These are phyloP conservation scores for Turnera subulata DNA, from an alignment of 345 rosid species.

Conservation along the genomic window DNA sequence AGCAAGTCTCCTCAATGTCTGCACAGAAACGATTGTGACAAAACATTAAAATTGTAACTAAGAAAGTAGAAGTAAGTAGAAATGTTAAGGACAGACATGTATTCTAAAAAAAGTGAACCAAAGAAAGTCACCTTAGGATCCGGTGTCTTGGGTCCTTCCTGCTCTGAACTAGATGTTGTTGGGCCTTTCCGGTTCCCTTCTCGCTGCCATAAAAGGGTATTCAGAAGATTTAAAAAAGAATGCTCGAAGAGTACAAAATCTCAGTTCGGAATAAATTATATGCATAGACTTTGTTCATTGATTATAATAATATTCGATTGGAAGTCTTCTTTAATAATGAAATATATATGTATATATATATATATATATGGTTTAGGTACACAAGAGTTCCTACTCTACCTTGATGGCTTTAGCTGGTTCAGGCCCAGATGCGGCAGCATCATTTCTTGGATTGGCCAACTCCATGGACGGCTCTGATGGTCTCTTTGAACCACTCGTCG, in stretches of 20 bases:
- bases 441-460: slow-evolving; percentile 28
- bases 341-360: too few species aligned
- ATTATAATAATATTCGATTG: too few species aligned
- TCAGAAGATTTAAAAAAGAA: slow-evolving; percentile 1
- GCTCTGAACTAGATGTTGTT: slow-evolving; percentile 34
- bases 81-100: neutral
- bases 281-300: neutral
- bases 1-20: slow-evolving; percentile 95
- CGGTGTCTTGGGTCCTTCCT: slow-evolving; percentile 46
- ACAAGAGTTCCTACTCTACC: slow-evolving; percentile 12
- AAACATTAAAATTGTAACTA: slow-evolving; percentile 5
- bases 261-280: slow-evolving; percentile 2
- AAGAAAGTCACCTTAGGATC: slow-evolving; percentile 40
- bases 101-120: neutral
- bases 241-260: slow-evolving; percentile 9
- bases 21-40: neutral
- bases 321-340: neutral
- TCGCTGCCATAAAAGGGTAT: slow-evolving; percentile 25
- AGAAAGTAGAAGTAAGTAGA: neutral
- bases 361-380: too few species aligned
- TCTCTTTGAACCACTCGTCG: slow-evolving; percentile 37
- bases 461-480: slow-evolving; percentile 32
- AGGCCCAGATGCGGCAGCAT: slow-evolving; percentile 15
- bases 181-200: slow-evolving; percentile 48
- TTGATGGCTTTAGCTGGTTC: slow-evolving; percentile 36